Base-by-base conservation (phyloP, 1,139 yeast species). In the Candida tetrigidarum region DNA sequence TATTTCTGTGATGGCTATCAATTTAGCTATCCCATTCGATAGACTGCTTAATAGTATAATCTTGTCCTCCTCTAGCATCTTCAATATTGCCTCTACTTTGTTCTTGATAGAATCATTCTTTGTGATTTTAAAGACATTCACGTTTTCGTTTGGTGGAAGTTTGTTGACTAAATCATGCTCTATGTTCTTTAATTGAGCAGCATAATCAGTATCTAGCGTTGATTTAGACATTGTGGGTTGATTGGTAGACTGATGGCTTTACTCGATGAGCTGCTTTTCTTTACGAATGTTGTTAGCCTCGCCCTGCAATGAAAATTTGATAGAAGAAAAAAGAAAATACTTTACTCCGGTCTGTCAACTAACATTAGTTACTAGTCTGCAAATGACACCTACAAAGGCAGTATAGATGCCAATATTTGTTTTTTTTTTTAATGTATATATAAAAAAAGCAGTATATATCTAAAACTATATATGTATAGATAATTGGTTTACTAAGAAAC, bases 1-100 rank as follows among this genome's bases (percentile, higher is more conserved):
- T n/a, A 66, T 65, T 43, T 66, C 70, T 11, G 59, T 51, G 5
- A 66, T 53, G 4, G 67, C 54, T 10, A 66, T 52, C 26, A 60
- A 44, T 46, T 66, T 66, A n/a, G 59, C 51, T 4, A 65, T 55
- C 2, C 58, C 54, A 10, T 45, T 52, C 2, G 68, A 53, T 22
- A 48, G 53, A 32, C 58, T 54, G 1, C 51, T 49, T 19, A 65
- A 29, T 20, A 64, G 27, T 9, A 57, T 47, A 2, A 47, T 35
- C 19, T 45, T 44, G 5, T 46, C 43, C 10, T 46, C 33, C 4
- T 41, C 37, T 3, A 59, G 37, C 12, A 22, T 38, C 9, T 44
- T 43, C 30, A 50, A 39, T 4, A 62, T 51, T 34, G 54, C 57
- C 5, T 50, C 53, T 2, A 63, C 56, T 37, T 53, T 50, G 9